Evolutionary conservation across 2,329 filamentous ascomycete genomes (phyloP).

Genomic region (Capronia epimyces): DNA sequence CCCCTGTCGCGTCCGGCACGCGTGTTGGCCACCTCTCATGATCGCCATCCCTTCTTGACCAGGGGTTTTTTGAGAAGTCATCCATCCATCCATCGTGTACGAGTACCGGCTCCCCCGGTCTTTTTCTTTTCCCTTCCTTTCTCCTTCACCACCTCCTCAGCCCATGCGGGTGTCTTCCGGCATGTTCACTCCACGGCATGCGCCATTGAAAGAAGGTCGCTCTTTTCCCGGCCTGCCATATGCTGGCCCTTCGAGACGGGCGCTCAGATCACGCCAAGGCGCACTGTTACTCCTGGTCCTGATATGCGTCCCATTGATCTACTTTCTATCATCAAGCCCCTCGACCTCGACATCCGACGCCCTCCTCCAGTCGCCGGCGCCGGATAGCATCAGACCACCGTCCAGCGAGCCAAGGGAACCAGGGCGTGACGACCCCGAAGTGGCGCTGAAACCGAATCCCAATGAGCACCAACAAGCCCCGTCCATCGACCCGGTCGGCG

Average conservation of each 20-base stretch:
- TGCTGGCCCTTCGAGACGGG: conserved; percentile 16
- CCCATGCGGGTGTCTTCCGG: conserved; percentile 14
- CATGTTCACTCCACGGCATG: conserved; percentile 23
- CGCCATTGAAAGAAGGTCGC: conserved; percentile 24
- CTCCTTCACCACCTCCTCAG: background rate
- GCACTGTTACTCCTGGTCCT: conserved; percentile 16
- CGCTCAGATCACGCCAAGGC: conserved; percentile 16
- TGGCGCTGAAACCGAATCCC: conserved; percentile 3
- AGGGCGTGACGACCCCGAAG: conserved; percentile 6
- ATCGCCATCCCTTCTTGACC: background rate
- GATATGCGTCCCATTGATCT: conserved; percentile 21
- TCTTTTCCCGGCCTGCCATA: conserved; percentile 24
- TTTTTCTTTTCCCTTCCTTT: conserved; percentile 3
- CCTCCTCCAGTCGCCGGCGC: background rate
- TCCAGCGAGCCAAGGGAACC: conserved; percentile 1
- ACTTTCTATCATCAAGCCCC: conserved; percentile 14
- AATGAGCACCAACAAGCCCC: conserved; percentile 1
- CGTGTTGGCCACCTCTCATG: conserved; percentile 4
- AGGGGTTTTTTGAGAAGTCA: too few relatives aligned
- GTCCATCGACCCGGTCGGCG: background rate
- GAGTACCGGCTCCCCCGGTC: too few relatives aligned
- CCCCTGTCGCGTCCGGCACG: conserved; percentile 25
- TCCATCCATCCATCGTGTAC: background rate
- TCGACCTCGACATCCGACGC: background rate
- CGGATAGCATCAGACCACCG: background rate